Percentiles rank a stretch among this genome's conserved stretches.
These are phyloP conservation scores for Macrophomina phaseolina DNA, from an alignment of 2,329 filamentous ascomycete species.

Conservation along the genomic window DNA sequence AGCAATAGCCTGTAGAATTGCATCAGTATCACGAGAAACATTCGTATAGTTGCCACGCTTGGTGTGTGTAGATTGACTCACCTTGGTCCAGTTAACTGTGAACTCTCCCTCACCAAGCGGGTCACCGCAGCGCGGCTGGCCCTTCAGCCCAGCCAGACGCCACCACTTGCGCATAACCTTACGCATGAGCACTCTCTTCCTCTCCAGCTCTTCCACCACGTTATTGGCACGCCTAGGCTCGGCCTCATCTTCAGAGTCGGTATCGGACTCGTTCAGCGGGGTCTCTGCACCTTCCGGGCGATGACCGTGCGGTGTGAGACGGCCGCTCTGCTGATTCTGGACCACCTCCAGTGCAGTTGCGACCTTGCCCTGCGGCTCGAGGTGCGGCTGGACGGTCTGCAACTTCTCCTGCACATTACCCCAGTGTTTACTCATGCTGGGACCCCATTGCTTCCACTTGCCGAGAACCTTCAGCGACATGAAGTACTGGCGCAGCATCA, in stretches of 20 bases:
- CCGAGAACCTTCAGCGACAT: conserved; percentile 82
- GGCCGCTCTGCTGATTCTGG: conserved; percentile 3
- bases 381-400: conserved; percentile 58
- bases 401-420: conserved; percentile 66
- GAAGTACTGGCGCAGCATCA: conserved; percentile 89
- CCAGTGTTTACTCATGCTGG: conserved; percentile 70
- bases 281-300: conserved; percentile 35
- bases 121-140: conserved; percentile 55
- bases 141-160: conserved; percentile 67
- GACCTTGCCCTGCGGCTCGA: conserved; percentile 44
- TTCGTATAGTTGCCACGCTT: too few species aligned
- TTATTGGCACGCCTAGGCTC: conserved; percentile 55
- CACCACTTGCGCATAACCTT: conserved; percentile 77
- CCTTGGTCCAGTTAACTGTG: conserved; percentile 72
- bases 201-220: conserved; percentile 42
- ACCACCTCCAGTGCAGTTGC: conserved; percentile 31
- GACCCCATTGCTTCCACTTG: conserved; percentile 75
- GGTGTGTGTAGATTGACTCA: not conserved
- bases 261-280: conserved; percentile 37
- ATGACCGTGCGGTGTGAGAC: conserved; percentile 27
- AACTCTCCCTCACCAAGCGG: conserved; percentile 65
- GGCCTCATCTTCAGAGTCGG: conserved; percentile 45
- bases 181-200: conserved; percentile 68
- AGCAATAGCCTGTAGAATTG: conserved; percentile 64
- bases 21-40: not conserved